Base-by-base conservation (phyloP, 768 basidiomycete genomes). In the Thelephora aurantiotincta region DNA sequence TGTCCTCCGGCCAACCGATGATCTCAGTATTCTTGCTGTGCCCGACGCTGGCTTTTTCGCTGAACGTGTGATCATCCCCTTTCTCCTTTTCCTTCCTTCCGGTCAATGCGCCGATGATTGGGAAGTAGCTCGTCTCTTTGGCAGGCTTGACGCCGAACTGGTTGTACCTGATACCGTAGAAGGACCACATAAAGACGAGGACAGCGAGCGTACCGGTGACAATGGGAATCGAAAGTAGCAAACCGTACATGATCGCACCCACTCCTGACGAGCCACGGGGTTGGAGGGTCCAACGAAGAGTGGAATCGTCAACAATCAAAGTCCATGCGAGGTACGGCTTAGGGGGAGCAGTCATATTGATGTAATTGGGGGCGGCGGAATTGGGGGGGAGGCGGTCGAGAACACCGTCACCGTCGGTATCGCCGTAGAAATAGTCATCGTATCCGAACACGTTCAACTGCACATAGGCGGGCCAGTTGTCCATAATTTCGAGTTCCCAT, bases 1-100 rank as follows among this genome's bases (percentile, higher is more conserved):
- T 84, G 66, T 86, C 82, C 60, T 96, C 92, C 0, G 92, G 92
- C 92, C 92, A 96, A n/a, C 92, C 92, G 49, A 96, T 90, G 51
- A 90, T 70, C 36, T 89, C 84, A n/a, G 62, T 57, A 9, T 71
- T 71, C 18, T 72, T 67, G 57, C 82, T 83, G 56, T 73, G 69
- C 35, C 77, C 60, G 23, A 55, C 54, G 12, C 60, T 75, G 6
- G 82, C 57, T 65, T 90, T 91, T 60, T 91, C 89, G 5, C 76
- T 68, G 34, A 86, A 66, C 2, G 63, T 53, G 13, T 59, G 58
- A 22, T 65, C 65, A 33, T 87, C 84, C 64, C 82, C 88, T 55
- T 84, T 58, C 49, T 85, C 83, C 23, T 78, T 62, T 47, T 74
- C 74, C 5, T 87, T 86, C 59, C 78, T 84, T 62, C 73, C 72